Evolutionary conservation across 495 filamentous ascomycete species (phyloP).

Genomic region (Darksidea phi): DNA sequence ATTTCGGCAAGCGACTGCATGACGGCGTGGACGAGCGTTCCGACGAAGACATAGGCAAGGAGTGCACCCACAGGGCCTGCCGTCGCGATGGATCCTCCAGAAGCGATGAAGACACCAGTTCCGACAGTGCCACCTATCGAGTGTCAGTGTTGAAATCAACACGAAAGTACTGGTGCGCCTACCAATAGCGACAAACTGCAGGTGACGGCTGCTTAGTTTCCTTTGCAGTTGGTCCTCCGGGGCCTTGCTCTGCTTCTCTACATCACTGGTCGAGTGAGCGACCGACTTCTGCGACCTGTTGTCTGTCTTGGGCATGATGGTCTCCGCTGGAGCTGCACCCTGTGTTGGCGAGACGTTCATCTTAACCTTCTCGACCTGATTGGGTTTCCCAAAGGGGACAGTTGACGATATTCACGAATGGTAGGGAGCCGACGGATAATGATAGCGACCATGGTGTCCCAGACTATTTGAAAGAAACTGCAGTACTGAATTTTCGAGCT

Average conservation of each 20-base stretch:
- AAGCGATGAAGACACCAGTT: slow-evolving; percentile 44
- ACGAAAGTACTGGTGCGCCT: slow-evolving; percentile 10
- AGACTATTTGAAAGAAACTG: neutral
- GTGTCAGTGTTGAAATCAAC: neutral
- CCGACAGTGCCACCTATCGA: slow-evolving; percentile 41
- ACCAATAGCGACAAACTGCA: slow-evolving; percentile 78
- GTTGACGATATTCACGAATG: too few relatives aligned
- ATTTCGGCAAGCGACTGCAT: slow-evolving; percentile 35
- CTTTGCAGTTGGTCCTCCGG: slow-evolving; percentile 37
- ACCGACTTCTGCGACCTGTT: slow-evolving; percentile 21
- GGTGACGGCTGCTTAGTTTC: slow-evolving; percentile 57
- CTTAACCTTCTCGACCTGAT: neutral
- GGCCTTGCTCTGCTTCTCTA: slow-evolving; percentile 24
- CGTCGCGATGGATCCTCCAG: slow-evolving; percentile 25
- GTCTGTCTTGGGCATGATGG: neutral
- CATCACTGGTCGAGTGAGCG: slow-evolving; percentile 16
- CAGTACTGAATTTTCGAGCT: neutral
- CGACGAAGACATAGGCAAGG: slow-evolving; percentile 35
- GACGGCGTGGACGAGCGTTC: slow-evolving; percentile 33
- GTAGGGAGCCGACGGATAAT: neutral
- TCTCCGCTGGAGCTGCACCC: neutral
- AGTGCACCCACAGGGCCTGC: slow-evolving; percentile 34
- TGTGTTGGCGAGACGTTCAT: slow-evolving; percentile 1
- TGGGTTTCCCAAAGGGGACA: too few relatives aligned
- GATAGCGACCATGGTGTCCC: neutral